These are phyloP conservation scores for Sporobolus alterniflorus DNA, from an alignment of 202 grass and related monocot genomes.

Conservation along the genomic window DNA sequence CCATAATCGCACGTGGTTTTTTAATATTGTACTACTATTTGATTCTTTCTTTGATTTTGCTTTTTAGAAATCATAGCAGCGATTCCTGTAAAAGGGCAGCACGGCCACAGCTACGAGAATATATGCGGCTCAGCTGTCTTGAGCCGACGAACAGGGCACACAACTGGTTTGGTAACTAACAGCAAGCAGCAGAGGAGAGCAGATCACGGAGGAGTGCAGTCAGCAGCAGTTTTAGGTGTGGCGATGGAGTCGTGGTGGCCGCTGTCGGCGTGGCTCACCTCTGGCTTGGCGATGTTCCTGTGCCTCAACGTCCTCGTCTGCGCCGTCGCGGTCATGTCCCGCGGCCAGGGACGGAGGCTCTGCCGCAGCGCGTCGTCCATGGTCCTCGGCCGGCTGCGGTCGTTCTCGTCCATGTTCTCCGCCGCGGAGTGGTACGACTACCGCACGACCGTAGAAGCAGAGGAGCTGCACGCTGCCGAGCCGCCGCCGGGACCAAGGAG, in stretches of 20 bases:
- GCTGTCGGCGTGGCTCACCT: constrained; percentile 31
- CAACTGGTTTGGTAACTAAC: no score
- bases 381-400: constrained; percentile 27
- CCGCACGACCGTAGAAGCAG: not conserved
- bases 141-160: no score
- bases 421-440: not conserved
- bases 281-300: constrained; percentile 33
- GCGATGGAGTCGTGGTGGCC: not conserved
- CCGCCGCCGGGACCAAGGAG: not conserved
- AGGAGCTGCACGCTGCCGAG: not conserved
- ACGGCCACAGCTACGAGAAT: no score
- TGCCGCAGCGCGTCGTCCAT: constrained; percentile 38
- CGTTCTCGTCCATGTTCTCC: constrained; percentile 33
- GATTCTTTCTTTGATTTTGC: no score
- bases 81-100: no score
- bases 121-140: no score
- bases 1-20: no score
- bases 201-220: no score
- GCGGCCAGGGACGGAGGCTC: not conserved
- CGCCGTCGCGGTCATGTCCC: constrained; percentile 30
- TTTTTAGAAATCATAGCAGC: no score
- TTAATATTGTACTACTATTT: no score
- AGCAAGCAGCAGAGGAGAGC: no score
- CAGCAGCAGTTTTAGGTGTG: no score
- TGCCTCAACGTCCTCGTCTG: constrained; percentile 47